phyloP scores from a whole-genome alignment of 257 asterid genomes.

The Forsythia suspensa region DNA sequence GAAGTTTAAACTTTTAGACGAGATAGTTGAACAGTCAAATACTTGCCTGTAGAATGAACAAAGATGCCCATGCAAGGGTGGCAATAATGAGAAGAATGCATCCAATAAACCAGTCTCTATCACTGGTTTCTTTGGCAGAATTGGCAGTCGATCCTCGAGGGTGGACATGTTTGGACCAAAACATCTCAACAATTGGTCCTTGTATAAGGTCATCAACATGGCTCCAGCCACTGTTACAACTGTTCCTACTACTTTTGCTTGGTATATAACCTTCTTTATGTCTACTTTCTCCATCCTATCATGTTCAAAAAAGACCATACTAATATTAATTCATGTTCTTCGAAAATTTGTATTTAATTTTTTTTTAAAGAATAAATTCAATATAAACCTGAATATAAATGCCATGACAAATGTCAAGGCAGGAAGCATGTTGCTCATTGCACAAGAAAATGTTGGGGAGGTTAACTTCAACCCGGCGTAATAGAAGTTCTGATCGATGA shows the following conservation, averaged over 20 bases:
- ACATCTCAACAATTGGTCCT: conserved; percentile 62
- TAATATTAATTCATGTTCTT: neutral
- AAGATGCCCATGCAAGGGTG: conserved; percentile 82
- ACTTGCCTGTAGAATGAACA: conserved; percentile 61
- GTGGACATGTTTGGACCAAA: conserved; percentile 53
- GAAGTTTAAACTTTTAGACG: neutral
- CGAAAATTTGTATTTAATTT: neutral
- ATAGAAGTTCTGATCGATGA: conserved; percentile 83
- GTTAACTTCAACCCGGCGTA: conserved; percentile 79
- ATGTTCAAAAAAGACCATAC: neutral
- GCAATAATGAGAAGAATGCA: conserved; percentile 78
- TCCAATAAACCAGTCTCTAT: conserved; percentile 75
- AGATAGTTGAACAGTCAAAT: neutral
- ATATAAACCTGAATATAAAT: conserved; percentile 54
- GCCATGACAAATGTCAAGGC: conserved; percentile 85
- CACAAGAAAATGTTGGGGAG: conserved; percentile 85
- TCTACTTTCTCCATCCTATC: conserved; percentile 81
- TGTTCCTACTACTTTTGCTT: conserved; percentile 77
- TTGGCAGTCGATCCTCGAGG: conserved; percentile 15
- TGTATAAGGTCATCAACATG: conserved; percentile 83
- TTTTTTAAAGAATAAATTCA: neutral
- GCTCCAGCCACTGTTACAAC: conserved; percentile 69
- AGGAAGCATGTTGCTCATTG: conserved; percentile 85
- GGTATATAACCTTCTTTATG: conserved; percentile 66
- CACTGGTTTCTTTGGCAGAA: conserved; percentile 32